Evolutionary conservation across 768 basidiomycete genomes (phyloP).

Genomic region (Serendipita sp.): DNA sequence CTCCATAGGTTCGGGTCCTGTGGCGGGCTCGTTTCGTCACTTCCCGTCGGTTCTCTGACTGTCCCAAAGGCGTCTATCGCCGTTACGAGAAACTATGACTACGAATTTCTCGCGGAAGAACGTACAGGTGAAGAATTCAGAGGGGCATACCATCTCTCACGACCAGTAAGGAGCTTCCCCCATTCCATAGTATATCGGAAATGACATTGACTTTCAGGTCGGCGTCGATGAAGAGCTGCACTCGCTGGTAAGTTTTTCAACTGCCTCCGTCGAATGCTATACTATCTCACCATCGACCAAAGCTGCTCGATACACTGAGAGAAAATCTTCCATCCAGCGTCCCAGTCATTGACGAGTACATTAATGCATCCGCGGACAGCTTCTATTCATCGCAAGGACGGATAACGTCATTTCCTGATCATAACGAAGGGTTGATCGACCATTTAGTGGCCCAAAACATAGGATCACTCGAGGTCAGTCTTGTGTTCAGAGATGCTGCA

Average conservation of each 20-base stretch:
- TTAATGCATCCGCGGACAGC: conserved; percentile 75
- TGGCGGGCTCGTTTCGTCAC: conserved; percentile 42
- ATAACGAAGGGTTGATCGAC: conserved; percentile 48
- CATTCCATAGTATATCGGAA: conserved; percentile 10
- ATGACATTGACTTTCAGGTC: conserved; percentile 27
- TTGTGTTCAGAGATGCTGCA: background rate
- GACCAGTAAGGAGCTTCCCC: conserved; percentile 32
- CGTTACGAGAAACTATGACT: conserved; percentile 61
- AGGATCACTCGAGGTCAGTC: conserved; percentile 51
- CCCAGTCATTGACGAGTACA: conserved; percentile 25
- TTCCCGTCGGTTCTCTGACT: conserved; percentile 63
- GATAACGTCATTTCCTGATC: conserved; percentile 64
- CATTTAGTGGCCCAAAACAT: conserved; percentile 38
- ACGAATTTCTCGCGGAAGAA: conserved; percentile 39
- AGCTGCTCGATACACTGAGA: conserved; percentile 10
- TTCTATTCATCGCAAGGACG: conserved; percentile 82
- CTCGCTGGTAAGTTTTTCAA: conserved; percentile 27
- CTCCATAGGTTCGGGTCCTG: conserved; percentile 59
- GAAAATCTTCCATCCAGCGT: conserved; percentile 26
- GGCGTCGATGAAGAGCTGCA: conserved; percentile 42
- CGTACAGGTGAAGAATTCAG: conserved; percentile 23
- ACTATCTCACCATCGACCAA: background rate
- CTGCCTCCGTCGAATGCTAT: background rate
- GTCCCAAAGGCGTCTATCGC: conserved; percentile 54
- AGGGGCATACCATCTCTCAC: conserved; percentile 49